Evolutionary conservation across 2,329 filamentous ascomycete genomes (phyloP).

Genomic region (Beauveria brongniartii): DNA sequence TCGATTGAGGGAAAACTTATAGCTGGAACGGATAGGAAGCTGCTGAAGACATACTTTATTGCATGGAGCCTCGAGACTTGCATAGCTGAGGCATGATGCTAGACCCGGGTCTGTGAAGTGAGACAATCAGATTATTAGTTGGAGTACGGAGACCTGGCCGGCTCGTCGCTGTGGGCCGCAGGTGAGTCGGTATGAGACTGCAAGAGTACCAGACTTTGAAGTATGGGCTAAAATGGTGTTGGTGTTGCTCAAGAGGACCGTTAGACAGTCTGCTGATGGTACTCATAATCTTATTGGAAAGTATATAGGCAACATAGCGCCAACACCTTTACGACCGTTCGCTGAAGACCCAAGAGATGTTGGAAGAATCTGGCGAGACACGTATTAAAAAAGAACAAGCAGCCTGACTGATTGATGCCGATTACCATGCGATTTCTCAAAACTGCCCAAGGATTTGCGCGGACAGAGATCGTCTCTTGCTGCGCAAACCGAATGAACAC

Average conservation of each 20-base stretch:
- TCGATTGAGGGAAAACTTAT: no score
- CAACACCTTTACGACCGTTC: neutral
- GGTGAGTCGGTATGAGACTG: neutral
- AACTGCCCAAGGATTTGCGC: neutral
- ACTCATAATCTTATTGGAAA: neutral
- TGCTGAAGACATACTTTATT: neutral
- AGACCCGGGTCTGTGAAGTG: neutral
- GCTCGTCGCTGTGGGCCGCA: slow-evolving; percentile 1
- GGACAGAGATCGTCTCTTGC: neutral
- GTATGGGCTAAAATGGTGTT: neutral
- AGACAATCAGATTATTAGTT: neutral
- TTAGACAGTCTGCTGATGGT: neutral
- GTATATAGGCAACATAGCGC: neutral
- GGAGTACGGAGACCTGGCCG: neutral
- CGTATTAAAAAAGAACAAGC: no score
- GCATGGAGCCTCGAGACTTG: neutral
- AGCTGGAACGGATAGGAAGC: neutral
- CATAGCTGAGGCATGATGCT: neutral
- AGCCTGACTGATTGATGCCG: neutral
- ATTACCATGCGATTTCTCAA: neutral
- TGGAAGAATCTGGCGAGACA: no score
- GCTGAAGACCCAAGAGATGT: neutral
- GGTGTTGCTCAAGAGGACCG: neutral
- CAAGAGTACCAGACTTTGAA: neutral
- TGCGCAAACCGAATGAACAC: neutral